phyloP scores from a whole-genome alignment of 2,329 filamentous ascomycete genomes.

The Ceratocystiopsis minuta region DNA sequence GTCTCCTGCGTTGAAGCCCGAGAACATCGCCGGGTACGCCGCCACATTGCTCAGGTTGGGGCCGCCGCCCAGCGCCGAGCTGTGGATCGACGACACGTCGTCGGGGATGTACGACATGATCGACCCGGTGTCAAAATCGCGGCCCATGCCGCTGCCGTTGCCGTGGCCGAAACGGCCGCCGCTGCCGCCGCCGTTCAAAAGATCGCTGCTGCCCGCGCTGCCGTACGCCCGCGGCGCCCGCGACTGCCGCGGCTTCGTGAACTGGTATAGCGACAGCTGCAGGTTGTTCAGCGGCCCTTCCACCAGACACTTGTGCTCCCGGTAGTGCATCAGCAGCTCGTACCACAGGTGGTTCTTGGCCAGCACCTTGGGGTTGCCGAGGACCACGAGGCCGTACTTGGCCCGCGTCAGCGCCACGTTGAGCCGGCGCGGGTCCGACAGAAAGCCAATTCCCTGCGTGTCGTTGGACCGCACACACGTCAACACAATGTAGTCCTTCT shows the following conservation, averaged over 20 bases:
- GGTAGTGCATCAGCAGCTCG: conserved; percentile 86
- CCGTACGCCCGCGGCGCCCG: conserved; percentile 65
- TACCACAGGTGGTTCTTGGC: conserved; percentile 98
- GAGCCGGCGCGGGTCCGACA: conserved; percentile 90
- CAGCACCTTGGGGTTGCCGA: conserved; percentile 92
- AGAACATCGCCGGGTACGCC: conserved; percentile 90
- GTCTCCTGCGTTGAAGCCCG: conserved; percentile 67
- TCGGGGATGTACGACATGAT: conserved; percentile 93
- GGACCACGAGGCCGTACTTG: conserved; percentile 89
- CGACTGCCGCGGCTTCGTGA: conserved; percentile 79
- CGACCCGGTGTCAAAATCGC: conserved; percentile 61
- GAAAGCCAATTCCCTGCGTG: conserved; percentile 95
- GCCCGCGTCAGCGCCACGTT: conserved; percentile 94
- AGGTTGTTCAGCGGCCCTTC: conserved; percentile 90
- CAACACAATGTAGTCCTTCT: conserved; percentile 97
- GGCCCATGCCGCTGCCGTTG: conserved; percentile 20
- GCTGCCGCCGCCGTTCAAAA: conserved; percentile 30
- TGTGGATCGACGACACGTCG: conserved; percentile 90
- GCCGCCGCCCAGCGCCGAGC: conserved; percentile 71
- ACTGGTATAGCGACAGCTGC: conserved; percentile 89
- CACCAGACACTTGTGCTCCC: conserved; percentile 87
- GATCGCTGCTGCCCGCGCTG: conserved; percentile 27
- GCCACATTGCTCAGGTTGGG: conserved; percentile 47
- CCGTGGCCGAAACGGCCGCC: conserved; percentile 29
- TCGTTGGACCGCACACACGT: conserved; percentile 98